These are phyloP conservation scores for Aphanomyces stellatus DNA, from an alignment of 352 stramenopile genomes.

Conservation along the genomic window DNA sequence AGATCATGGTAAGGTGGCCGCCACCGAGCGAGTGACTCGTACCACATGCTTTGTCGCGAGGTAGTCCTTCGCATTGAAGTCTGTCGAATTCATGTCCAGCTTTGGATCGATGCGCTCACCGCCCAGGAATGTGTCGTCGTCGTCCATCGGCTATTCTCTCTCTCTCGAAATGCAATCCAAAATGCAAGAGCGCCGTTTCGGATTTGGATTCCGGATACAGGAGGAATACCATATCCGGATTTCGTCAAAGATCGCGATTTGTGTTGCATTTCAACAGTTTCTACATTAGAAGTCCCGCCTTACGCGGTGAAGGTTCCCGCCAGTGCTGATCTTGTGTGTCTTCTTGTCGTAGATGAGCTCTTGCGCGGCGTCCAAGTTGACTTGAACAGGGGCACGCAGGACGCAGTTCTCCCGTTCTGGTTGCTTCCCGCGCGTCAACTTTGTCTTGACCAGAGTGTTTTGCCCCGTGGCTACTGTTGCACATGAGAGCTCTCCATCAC, in stretches of 20 bases:
- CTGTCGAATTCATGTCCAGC: conserved; percentile 46
- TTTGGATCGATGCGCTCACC: conserved; percentile 21
- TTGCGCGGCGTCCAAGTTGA: conserved; percentile 1
- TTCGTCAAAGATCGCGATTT: not conserved
- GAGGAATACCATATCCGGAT: not conserved
- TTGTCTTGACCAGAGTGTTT: conserved; percentile 6
- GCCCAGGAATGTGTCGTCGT: conserved; percentile 19
- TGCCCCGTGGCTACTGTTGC: not conserved
- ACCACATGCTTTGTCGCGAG: conserved; percentile 59
- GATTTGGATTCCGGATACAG: conserved; percentile 2
- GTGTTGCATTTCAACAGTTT: too few relatives aligned
- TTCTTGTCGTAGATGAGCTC: conserved; percentile 10
- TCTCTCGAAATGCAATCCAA: not conserved
- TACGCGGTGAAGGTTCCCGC: not conserved
- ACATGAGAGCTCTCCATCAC: not conserved
- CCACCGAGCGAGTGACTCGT: conserved; percentile 11
- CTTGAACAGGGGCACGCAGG: not conserved
- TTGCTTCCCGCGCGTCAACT: not conserved
- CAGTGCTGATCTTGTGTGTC: not conserved
- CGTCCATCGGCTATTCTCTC: not conserved
- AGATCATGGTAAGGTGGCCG: not conserved
- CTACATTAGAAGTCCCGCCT: not conserved
- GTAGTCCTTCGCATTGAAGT: conserved; percentile 53
- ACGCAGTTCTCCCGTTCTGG: not conserved
- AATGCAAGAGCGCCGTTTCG: not conserved